Evolutionary conservation across 345 rosid species (phyloP).

Genomic region (Citrus sinensis): DVS_A1.0 CM039162.1:5211001-5211500

Average conservation of each 20-base stretch:
- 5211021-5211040: conserved; percentile 43
- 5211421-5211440: conserved; percentile 37
- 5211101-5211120: conserved; percentile 70
- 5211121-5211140: conserved; percentile 79
- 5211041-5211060: conserved; percentile 41
- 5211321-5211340: conserved; percentile 48
- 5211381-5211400: conserved; percentile 49
- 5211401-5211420: conserved; percentile 40
- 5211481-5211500: conserved; percentile 35
- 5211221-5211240: conserved; percentile 65
- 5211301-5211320: conserved; percentile 46
- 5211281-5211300: conserved; percentile 42
- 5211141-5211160: conserved; percentile 86
- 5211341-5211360: conserved; percentile 58
- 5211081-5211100: conserved; percentile 63
- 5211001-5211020: conserved; percentile 43
- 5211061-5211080: conserved; percentile 53
- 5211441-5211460: conserved; percentile 29
- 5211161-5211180: conserved; percentile 50
- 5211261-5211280: conserved; percentile 42
- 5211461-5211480: conserved; percentile 28
- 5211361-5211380: conserved; percentile 43
- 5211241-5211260: conserved; percentile 92
- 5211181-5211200: conserved; percentile 52
- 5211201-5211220: conserved; percentile 82